Evolutionary conservation across 176 grass and related monocot species (phyloP).

Genomic region (Cymbopogon citratus): DNA sequence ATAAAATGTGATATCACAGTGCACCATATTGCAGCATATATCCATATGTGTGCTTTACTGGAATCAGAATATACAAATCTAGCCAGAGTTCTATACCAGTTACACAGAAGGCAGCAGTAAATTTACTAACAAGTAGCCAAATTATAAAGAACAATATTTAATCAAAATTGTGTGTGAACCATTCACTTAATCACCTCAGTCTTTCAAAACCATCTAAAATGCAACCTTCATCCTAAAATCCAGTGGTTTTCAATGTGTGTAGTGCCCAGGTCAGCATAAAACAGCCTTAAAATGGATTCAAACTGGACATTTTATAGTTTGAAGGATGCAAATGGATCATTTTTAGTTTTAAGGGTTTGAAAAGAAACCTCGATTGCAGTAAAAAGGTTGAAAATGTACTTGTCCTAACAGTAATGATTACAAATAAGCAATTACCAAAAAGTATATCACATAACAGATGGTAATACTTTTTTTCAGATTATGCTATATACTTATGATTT

Average conservation of each 20-base stretch:
- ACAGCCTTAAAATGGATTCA: not conserved
- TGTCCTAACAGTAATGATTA: not conserved
- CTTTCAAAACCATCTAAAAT: not conserved
- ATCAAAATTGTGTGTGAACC: not conserved
- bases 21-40: slow-evolving; percentile 8
- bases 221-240: not conserved
- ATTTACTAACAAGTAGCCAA: not conserved
- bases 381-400: not conserved
- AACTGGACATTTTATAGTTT: not conserved
- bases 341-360: not conserved
- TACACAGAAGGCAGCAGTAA: not conserved
- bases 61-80: not conserved
- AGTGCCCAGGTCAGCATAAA: not conserved
- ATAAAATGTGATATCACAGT: not conserved
- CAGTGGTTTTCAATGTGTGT: not conserved
- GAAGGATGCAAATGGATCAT: not conserved
- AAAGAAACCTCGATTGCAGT: not conserved
- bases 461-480: not conserved
- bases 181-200: not conserved
- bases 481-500: not conserved
- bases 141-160: not conserved
- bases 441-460: not conserved
- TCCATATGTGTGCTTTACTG: not conserved
- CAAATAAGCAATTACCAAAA: not conserved
- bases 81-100: not conserved